Base-by-base conservation (phyloP, 1,284 basidiomycete species). In the Pseudomicrostroma phylloplanum region DNA sequence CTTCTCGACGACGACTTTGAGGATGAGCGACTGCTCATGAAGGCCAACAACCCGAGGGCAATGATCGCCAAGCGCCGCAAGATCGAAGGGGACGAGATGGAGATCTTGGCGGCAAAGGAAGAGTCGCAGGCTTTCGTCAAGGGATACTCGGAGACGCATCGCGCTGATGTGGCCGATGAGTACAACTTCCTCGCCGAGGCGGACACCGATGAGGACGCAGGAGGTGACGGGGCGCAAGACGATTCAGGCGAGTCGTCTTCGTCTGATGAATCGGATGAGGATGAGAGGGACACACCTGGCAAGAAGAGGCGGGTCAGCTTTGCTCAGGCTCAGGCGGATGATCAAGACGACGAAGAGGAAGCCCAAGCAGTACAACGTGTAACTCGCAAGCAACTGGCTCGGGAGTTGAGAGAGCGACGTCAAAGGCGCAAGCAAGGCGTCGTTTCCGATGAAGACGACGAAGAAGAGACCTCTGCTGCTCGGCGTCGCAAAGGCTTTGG, bases 1-100 rank as follows among this genome's bases (percentile, higher is more conserved):
- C 62, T 68, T 41, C 62, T 78, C 21, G 76, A 78, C 59, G 73
- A 76, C 7, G 76, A 78, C 58, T 76, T 68, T 6, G 73, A 76
- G 21, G 73, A 76, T 17, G 76, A 75, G 25, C 65, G 70, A 26
- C 59, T 74, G 25, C 63, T 62, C 41, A 57, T 70, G 12, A 19
- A 58, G 6, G 64, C 69, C 13, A 63, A 60, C n/a, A 57, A 56
- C 61, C 65, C 64, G 62, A 4, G 48, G 46, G 61, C 66, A 43
- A 56, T 48, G 9, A 21, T 57, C n/a, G 64, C 64, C 56, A 67
- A 70, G 56, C 69, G 70, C 65, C 43, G 71, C 1, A 70, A 72
- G 62, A 56, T 71, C 15, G 67, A 72, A 23, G 68, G 63, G 3
- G 74, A 77, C 54, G 72, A 67, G 6, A 64, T 77, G 65, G 73